Evolutionary conservation across 345 rosid species (phyloP).

Genomic region (Rhizophora mangle): DNA sequence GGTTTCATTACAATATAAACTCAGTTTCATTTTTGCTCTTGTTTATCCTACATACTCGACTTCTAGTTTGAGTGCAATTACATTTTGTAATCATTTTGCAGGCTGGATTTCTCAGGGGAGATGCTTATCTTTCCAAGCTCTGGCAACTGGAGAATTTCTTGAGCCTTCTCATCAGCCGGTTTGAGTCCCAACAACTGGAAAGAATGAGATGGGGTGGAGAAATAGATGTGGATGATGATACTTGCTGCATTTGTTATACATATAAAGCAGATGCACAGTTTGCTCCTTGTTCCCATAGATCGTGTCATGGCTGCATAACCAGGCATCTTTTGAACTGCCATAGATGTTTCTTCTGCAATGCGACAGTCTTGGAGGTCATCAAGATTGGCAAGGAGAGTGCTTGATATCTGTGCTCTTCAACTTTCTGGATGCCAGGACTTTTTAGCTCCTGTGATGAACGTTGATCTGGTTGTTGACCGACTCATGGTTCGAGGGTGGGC

Average conservation of each 20-base stretch:
- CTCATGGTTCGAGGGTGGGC: not conserved
- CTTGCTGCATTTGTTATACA: slow-evolving; percentile 84
- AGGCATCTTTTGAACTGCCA: slow-evolving; percentile 87
- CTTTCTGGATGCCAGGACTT: slow-evolving; percentile 2
- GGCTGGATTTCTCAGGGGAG: slow-evolving; percentile 63
- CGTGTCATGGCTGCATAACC: slow-evolving; percentile 92
- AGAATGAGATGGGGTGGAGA: slow-evolving; percentile 28
- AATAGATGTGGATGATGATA: slow-evolving; percentile 46
- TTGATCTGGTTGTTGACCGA: not conserved
- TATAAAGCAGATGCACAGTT: slow-evolving; percentile 63
- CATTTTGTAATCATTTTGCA: slow-evolving; percentile 13
- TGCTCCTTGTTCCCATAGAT: slow-evolving; percentile 74
- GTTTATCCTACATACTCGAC: too few relatives aligned
- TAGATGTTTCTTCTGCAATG: slow-evolving; percentile 96
- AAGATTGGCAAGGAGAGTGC: slow-evolving; percentile 27
- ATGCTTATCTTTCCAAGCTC: slow-evolving; percentile 48
- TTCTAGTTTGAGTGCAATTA: too few relatives aligned
- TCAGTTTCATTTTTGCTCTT: too few relatives aligned
- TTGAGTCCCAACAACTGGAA: slow-evolving; percentile 39
- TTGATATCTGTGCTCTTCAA: not conserved
- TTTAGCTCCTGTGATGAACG: not conserved
- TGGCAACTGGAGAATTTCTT: slow-evolving; percentile 61
- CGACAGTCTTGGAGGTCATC: slow-evolving; percentile 58
- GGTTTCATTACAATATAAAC: too few relatives aligned
- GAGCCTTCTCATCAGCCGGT: slow-evolving; percentile 48